Percentiles rank a stretch among this genome's conserved stretches.
phyloP scores from a whole-genome alignment of 176 grass and related monocot species.

The Guadua angustifolia region DNA sequence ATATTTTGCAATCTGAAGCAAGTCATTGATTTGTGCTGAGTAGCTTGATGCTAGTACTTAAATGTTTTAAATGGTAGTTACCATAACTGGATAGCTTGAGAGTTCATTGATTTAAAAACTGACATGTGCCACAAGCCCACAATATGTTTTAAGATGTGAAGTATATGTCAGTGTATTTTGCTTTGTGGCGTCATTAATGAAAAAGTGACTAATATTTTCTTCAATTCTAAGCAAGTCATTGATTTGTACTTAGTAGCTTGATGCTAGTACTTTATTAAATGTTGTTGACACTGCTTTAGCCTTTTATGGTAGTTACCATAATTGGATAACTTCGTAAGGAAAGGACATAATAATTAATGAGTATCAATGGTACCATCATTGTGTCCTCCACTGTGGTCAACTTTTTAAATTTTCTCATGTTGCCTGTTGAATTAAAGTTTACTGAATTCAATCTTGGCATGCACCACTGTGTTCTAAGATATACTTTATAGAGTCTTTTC shows the following conservation, averaged over 20 bases:
- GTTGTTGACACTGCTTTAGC: neutral
- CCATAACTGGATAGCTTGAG: neutral
- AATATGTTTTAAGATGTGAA: slow-evolving; percentile 15
- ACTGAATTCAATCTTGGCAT: neutral
- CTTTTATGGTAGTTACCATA: slow-evolving; percentile 15
- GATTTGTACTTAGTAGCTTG: slow-evolving; percentile 4
- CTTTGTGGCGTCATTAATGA: slow-evolving; percentile 26
- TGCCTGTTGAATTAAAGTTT: neutral
- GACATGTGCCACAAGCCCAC: neutral
- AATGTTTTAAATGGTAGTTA: slow-evolving; percentile 18
- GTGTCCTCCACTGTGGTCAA: slow-evolving; percentile 5
- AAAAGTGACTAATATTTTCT: slow-evolving; percentile 9
- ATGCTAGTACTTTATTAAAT: slow-evolving; percentile 12
- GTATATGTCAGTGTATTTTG: neutral
- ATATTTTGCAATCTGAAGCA: slow-evolving; percentile 20
- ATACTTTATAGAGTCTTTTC: neutral
- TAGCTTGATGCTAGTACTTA: slow-evolving; percentile 12
- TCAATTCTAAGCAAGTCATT: slow-evolving; percentile 22
- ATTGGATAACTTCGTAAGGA: slow-evolving; percentile 21
- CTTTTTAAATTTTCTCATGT: slow-evolving; percentile 17
- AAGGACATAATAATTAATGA: neutral
- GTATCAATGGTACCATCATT: slow-evolving; percentile 1
- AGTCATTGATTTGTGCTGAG: slow-evolving; percentile 27
- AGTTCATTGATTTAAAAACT: slow-evolving; percentile 30
- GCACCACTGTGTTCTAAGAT: neutral